Evolutionary conservation across 352 stramenopile species (phyloP).

Genomic region (Phytophthora lateralis): DNA sequence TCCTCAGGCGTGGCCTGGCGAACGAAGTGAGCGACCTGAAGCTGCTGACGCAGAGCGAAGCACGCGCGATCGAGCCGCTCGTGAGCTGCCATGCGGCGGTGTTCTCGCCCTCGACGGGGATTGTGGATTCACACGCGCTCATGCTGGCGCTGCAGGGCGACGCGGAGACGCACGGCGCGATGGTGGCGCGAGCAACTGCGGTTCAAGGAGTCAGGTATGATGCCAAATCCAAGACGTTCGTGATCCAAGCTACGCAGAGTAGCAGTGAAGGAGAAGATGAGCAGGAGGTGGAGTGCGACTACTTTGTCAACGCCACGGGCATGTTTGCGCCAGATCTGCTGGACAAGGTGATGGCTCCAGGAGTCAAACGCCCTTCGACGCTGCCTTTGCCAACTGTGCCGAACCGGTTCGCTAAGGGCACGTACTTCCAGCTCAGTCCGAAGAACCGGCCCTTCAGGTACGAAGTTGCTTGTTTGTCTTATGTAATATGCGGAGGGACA

Average conservation of each 20-base stretch:
- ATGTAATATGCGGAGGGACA: background rate
- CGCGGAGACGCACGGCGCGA: slow-evolving; percentile 86
- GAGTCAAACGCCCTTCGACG: background rate
- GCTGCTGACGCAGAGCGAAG: slow-evolving; percentile 51
- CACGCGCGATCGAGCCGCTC: slow-evolving; percentile 52
- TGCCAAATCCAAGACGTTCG: slow-evolving; percentile 33
- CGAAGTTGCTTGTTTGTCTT: background rate
- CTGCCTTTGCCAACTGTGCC: slow-evolving; percentile 39
- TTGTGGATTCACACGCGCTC: slow-evolving; percentile 94
- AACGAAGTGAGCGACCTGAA: slow-evolving; percentile 72
- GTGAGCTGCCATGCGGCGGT: slow-evolving; percentile 79
- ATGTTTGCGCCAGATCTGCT: slow-evolving; percentile 71
- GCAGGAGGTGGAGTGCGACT: slow-evolving; percentile 86
- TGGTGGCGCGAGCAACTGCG: slow-evolving; percentile 71
- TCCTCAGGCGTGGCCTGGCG: slow-evolving; percentile 36
- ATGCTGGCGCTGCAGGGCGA: slow-evolving; percentile 92
- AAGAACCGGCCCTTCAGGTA: slow-evolving; percentile 68
- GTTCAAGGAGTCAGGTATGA: slow-evolving; percentile 59
- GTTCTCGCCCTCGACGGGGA: slow-evolving; percentile 94
- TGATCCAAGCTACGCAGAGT: slow-evolving; percentile 45
- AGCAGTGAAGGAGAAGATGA: slow-evolving; percentile 29
- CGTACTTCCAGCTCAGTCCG: slow-evolving; percentile 92
- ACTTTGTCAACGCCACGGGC: slow-evolving; percentile 93
- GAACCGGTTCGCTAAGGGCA: slow-evolving; percentile 93
- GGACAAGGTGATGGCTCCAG: slow-evolving; percentile 32